phyloP scores from a whole-genome alignment of 805 yeast species.

The Kluyveromyces wickerhamii region DNA sequence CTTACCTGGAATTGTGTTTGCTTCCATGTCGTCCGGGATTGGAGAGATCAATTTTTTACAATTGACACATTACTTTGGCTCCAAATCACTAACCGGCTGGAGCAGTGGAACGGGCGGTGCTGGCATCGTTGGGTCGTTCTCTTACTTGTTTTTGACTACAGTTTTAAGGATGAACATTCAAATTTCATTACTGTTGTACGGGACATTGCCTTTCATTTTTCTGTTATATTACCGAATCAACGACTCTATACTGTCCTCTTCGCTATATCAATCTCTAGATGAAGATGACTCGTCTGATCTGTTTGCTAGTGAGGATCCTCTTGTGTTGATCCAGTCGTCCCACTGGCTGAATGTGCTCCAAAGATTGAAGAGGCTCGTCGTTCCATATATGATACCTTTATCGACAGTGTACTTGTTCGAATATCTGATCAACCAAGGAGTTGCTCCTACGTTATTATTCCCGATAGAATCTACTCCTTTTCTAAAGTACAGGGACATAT shows the following conservation, averaged over 20 bases:
- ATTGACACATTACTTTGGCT: constrained; percentile 67
- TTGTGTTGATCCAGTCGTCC: constrained; percentile 5
- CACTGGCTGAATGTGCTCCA: constrained; percentile 18
- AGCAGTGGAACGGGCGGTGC: constrained; percentile 97
- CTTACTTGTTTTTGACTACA: constrained; percentile 65
- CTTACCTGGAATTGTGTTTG: constrained; percentile 64
- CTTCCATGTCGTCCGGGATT: constrained; percentile 78
- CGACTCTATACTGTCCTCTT: not conserved
- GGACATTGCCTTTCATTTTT: constrained; percentile 48
- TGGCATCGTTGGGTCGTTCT: constrained; percentile 75
- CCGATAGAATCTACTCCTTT: constrained; percentile 44
- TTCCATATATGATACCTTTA: constrained; percentile 78
- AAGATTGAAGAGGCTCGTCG: constrained; percentile 37
- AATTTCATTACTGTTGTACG: constrained; percentile 49
- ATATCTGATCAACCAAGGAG: constrained; percentile 84
- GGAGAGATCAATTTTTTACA: constrained; percentile 89
- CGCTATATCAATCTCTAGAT: constrained; percentile 7
- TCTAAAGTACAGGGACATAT: constrained; percentile 77
- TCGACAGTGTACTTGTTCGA: constrained; percentile 79
- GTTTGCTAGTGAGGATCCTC: constrained; percentile 4
- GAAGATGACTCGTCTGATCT: constrained; percentile 6
- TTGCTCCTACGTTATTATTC: constrained; percentile 80
- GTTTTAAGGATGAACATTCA: constrained; percentile 49
- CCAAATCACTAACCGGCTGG: constrained; percentile 70
- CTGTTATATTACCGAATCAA: constrained; percentile 30